phyloP scores from a whole-genome alignment of 148 eudicot species.

The Cornus controversa region DNA sequence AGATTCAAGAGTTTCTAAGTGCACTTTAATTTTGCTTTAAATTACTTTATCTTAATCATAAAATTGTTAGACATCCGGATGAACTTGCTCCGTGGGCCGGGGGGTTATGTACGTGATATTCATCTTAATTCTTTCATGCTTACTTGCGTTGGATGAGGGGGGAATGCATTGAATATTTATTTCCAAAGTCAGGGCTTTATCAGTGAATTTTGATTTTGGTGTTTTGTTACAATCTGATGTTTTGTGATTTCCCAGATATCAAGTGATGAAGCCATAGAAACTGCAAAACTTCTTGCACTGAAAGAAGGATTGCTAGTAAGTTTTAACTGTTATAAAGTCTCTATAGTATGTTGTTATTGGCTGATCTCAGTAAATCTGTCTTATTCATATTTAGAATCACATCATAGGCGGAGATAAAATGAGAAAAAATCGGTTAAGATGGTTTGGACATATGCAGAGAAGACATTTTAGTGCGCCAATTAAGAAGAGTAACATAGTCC shows the following conservation, averaged over 20 bases:
- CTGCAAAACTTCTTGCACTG: constrained; percentile 64
- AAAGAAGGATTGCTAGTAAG: constrained; percentile 75
- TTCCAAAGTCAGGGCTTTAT: background rate
- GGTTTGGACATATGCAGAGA: too few relatives aligned
- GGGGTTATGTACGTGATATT: too few relatives aligned
- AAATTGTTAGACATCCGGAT: background rate
- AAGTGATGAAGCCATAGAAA: constrained; percentile 76
- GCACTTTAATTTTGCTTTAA: background rate
- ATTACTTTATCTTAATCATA: background rate
- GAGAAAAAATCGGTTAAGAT: too few relatives aligned
- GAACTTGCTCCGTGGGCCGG: too few relatives aligned
- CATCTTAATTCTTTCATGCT: background rate
- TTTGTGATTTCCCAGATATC: constrained; percentile 30
- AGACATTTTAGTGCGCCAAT: too few relatives aligned
- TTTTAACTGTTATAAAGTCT: background rate
- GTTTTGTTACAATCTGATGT: background rate
- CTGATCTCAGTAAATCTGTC: background rate
- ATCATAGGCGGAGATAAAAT: too few relatives aligned
- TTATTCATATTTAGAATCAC: background rate
- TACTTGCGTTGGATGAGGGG: background rate
- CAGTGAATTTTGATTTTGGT: background rate
- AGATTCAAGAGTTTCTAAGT: constrained; percentile 9
- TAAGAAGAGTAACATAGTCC: too few relatives aligned
- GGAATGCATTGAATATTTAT: background rate
- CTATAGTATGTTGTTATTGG: too few relatives aligned